Evolutionary conservation across 1,139 yeast species (phyloP).

Genomic region (Petasospora rhodanensis): DNA sequence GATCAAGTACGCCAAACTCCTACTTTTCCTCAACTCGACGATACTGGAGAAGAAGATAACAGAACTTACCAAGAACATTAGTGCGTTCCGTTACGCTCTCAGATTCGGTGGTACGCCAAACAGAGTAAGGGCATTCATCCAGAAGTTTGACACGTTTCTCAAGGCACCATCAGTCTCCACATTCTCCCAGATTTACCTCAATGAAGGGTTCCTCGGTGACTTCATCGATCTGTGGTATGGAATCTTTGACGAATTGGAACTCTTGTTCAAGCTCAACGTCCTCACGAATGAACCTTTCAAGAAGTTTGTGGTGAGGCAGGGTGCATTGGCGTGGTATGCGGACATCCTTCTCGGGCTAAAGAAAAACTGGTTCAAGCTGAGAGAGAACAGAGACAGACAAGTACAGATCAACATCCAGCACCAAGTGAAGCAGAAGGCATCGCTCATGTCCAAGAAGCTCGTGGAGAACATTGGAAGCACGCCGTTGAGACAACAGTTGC

Average conservation of each 20-base stretch:
- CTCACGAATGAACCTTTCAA: constrained; percentile 38
- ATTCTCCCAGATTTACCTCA: constrained; percentile 32
- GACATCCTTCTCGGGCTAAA: constrained; percentile 54
- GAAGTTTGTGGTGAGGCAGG: constrained; percentile 44
- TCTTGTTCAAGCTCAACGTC: constrained; percentile 50
- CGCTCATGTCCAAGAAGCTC: constrained; percentile 24
- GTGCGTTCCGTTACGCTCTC: constrained; percentile 61
- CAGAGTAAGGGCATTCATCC: constrained; percentile 33
- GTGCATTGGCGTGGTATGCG: constrained; percentile 59
- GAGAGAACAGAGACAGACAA: constrained; percentile 37
- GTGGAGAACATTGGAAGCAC: constrained; percentile 24
- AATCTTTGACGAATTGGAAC: constrained; percentile 53
- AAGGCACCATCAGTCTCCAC: constrained; percentile 13
- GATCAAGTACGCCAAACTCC: constrained; percentile 24
- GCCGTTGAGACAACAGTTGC: constrained; percentile 29
- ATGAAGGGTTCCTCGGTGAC: constrained; percentile 43
- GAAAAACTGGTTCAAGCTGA: constrained; percentile 40
- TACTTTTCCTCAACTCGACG: constrained; percentile 25
- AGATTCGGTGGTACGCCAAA: constrained; percentile 74
- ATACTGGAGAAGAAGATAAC: constrained; percentile 34
- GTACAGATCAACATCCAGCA: constrained; percentile 34
- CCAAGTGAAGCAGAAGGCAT: constrained; percentile 30
- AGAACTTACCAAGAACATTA: constrained; percentile 47
- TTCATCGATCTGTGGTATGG: constrained; percentile 55
- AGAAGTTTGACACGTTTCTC: constrained; percentile 15